phyloP scores from a whole-genome alignment of 2,329 filamentous ascomycete genomes.

The Cytospora piceae region DNA sequence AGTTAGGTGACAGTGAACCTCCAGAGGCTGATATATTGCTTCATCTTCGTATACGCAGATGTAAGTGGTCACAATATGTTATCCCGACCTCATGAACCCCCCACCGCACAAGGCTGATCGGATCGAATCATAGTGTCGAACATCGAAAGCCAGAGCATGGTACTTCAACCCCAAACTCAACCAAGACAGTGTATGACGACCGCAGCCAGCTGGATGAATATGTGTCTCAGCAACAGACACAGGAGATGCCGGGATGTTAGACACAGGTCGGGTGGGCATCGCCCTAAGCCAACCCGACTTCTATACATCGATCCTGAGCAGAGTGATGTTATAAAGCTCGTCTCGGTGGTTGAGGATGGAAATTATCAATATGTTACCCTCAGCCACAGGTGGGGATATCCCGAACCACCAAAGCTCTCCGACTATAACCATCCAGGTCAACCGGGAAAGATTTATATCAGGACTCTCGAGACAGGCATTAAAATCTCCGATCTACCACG shows the following conservation, averaged over 20 bases:
- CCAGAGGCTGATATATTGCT: too few relatives aligned
- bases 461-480: conserved; percentile 7
- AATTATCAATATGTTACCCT: conserved; percentile 3
- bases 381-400: conserved; percentile 13
- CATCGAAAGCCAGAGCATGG: not conserved
- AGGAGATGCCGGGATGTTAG: not conserved
- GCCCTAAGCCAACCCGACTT: not conserved
- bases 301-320: not conserved
- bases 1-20: too few relatives aligned
- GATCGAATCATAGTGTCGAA: not conserved
- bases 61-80: not conserved
- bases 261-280: not conserved
- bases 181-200: not conserved
- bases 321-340: not conserved
- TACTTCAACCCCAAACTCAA: not conserved
- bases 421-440: not conserved
- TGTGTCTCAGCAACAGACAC: not conserved
- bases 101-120: not conserved
- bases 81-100: too few relatives aligned
- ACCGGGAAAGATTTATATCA: not conserved
- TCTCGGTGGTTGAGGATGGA: not conserved
- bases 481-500: not conserved
- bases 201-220: not conserved
- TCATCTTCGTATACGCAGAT: too few relatives aligned
- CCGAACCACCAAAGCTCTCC: conserved; percentile 6